Evolutionary conservation across 2,329 filamentous ascomycete species (phyloP), one percentile per base, ranked within the genome.

Genomic region (Aspergillus jensenii): DNA sequence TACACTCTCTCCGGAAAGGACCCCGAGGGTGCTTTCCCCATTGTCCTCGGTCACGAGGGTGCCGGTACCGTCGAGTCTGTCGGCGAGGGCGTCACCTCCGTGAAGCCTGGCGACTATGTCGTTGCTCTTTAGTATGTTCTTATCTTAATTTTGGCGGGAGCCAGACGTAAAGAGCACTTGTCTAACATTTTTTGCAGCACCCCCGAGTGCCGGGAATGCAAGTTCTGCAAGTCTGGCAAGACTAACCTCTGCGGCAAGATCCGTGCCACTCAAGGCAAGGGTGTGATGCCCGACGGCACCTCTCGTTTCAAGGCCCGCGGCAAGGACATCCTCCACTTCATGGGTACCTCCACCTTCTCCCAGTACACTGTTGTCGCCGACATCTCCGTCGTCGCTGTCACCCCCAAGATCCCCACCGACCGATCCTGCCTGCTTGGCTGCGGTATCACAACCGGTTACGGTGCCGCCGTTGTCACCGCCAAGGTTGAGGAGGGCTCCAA

Each of bases 201-300:
- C 47, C 95, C 95, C 65, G 93, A 98, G 82, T 98, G 95, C 82
- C 84, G 86, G 67, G 93, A 98, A 78, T 99, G 95, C 87, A 98
- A 98, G 83, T 98, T 98, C 85, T 99, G 95, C 89, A 95, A 91
- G 79, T 98, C 93, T 43, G 95, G 93, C 81, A 99, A 99, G 88
- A 98, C 93, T 71, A 96, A 98, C 81, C 89, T 98, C 59, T 98
- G 93, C 81, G 95, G 95, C 77, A 98, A 98, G 87, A 99, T 99
- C 78, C 89, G 95, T 70, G 91, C 91, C 46, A 98, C 95, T 45
- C 95, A 99, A 81, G 95, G 95, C 70, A 90, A 88, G 78, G 95
- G 95, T 72, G 86, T 97, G 67, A 96, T 99, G 93, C 95, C 95
- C 58, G 95, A 99, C 77, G 93, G 93, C 70, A 98, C 93, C 65